These are phyloP conservation scores for Yamagishiella unicocca DNA, from an alignment of 139 green algal species.

Conservation along the genomic window DNA sequence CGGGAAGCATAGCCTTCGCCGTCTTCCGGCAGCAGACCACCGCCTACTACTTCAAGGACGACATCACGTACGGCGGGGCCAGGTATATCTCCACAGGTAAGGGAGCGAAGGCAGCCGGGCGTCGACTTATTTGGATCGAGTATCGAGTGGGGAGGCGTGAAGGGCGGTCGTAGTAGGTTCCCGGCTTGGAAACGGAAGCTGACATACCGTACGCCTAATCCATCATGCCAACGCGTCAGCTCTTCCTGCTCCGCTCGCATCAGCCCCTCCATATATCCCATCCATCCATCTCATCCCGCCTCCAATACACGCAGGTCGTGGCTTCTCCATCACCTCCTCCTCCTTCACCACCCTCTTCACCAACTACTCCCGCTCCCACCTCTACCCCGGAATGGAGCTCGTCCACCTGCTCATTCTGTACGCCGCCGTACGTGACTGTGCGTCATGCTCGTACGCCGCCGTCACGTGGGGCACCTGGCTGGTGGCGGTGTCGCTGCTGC, in stretches of 20 bases:
- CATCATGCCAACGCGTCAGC: too few species aligned
- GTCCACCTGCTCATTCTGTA: conserved; percentile 69
- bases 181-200: too few species aligned
- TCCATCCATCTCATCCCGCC: too few species aligned
- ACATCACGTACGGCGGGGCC: conserved; percentile 72
- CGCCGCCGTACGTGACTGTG: conserved; percentile 50
- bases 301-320: too few species aligned
- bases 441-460: conserved; percentile 51
- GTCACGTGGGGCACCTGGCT: conserved; percentile 77
- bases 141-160: too few species aligned
- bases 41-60: conserved; percentile 66
- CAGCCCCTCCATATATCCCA: too few species aligned
- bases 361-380: conserved; percentile 68
- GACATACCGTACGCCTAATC: too few species aligned
- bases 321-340: conserved; percentile 79
- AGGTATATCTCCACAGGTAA: conserved; percentile 70
- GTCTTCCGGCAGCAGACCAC: conserved; percentile 74
- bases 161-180: too few species aligned
- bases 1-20: conserved; percentile 73
- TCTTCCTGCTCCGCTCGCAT: too few species aligned
- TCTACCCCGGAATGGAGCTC: conserved; percentile 73
- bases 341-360: conserved; percentile 68
- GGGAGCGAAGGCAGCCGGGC: too few species aligned
- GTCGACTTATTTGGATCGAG: too few species aligned
- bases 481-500: conserved; percentile 71